Base-by-base conservation (phyloP, 2,329 filamentous ascomycete species). In the Verticillium nubilum region DNA sequence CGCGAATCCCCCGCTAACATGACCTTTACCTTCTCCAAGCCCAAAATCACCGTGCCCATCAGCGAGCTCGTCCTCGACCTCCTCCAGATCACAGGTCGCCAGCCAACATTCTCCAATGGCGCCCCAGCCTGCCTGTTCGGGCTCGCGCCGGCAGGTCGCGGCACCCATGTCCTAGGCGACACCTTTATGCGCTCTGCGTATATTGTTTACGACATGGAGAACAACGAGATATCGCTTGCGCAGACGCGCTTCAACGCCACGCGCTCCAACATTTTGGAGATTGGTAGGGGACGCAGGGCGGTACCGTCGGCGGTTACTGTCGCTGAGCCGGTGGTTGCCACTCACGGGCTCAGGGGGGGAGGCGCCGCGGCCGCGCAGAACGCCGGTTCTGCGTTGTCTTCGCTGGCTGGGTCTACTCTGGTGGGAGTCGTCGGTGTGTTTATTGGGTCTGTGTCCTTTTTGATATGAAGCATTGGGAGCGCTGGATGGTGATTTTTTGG, bases 101-200 rank as follows among this genome's bases (percentile, higher is more conserved):
- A 75, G n/a, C 74, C 81, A 5, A 77, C 71, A 0, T 86, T 87
- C 67, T 68, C 72, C 25, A 76, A 87, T 92, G 35, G 29, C 25
- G 25, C 33, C 15, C 19, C 37, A 25, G 81, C 84, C 62, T 92
- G 89, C 64, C 76, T 87, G 35, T 90, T 91, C 66, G 89, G 88
- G 59, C 82, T 58, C 65, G 78, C 83, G 2, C 85, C 86, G 1
- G 80, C 86, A 1, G 80, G 79, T 2, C 64, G 71, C 1, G 77
- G 80, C 29, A 81, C 88, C 1, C 85, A 88, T 70, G 75, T 92
- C 13, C 27, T 64, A 28, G 89, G 89, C 17, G 89, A 92, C 68
- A 90, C 89, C 0, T 92, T 92, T 70, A 76, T 92, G 58, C 80
- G 89, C 54, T 88, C 86, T 35, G 89, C 89, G 0, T 92, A 92